Percentiles rank a stretch among this genome's conserved stretches.
phyloP scores from a whole-genome alignment of 441 rosid species.

The Populus tomentosa region DNA sequence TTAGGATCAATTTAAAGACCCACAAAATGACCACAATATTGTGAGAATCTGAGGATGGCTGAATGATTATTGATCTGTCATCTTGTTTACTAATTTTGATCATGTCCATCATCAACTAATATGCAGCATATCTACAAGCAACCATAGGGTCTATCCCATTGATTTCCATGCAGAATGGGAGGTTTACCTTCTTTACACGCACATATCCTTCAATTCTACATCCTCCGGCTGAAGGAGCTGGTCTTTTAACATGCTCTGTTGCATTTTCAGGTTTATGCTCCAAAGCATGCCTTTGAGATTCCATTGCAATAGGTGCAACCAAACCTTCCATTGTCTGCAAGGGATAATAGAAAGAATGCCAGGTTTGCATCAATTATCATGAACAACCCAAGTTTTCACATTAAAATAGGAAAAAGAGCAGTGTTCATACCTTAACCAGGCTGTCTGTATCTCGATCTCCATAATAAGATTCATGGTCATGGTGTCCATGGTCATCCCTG shows the following conservation, averaged over 20 bases:
- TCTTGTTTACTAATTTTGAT: background rate
- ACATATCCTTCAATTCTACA: constrained; percentile 98
- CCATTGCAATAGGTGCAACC: constrained; percentile 63
- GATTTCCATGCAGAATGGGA: background rate
- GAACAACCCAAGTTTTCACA: background rate
- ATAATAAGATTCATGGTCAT: constrained; percentile 97
- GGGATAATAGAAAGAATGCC: constrained; percentile 20
- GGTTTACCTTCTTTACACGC: constrained; percentile 89
- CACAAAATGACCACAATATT: background rate
- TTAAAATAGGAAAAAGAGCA: background rate
- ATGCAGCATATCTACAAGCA: background rate
- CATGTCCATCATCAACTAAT: background rate
- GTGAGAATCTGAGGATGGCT: background rate
- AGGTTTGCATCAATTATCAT: background rate
- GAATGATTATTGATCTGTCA: background rate
- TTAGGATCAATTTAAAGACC: background rate
- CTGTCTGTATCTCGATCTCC: constrained; percentile 97
- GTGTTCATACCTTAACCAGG: constrained; percentile 67
- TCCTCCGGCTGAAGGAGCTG: constrained; percentile 93
- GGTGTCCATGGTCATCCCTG: constrained; percentile 97
- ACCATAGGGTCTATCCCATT: background rate
- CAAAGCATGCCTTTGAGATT: constrained; percentile 46
- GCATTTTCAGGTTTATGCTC: constrained; percentile 42
- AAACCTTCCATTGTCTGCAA: constrained; percentile 72
- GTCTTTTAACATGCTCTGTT: constrained; percentile 46